Conservation (phyloP, 345 rosid species). For the Ricinus communis region DNA sequence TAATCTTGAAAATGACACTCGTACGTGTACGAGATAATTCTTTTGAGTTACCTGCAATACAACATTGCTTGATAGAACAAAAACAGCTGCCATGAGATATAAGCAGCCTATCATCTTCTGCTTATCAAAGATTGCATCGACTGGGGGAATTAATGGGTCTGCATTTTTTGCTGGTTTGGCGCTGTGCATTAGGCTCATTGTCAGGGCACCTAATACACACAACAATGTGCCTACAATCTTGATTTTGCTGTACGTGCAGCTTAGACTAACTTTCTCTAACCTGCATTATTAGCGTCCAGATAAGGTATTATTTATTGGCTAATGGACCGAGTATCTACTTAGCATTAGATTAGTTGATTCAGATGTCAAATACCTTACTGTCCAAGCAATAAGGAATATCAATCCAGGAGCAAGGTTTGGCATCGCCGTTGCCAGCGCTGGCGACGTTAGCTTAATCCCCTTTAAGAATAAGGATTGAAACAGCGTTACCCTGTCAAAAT, state of each 20-base stretch:
- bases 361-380: slow-evolving; percentile 47
- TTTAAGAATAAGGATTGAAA: slow-evolving; percentile 71
- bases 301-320: too few species aligned
- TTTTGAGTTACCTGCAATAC: slow-evolving; percentile 73
- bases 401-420: slow-evolving; percentile 91
- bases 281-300: slow-evolving; percentile 47
- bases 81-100: slow-evolving; percentile 72
- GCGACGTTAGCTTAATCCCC: slow-evolving; percentile 81
- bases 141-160: neutral
- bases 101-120: slow-evolving; percentile 70
- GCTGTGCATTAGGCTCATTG: slow-evolving; percentile 83
- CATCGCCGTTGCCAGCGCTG: slow-evolving; percentile 96
- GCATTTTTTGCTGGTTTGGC: slow-evolving; percentile 30
- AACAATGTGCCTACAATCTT: slow-evolving; percentile 76
- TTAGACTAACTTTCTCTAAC: slow-evolving; percentile 70
- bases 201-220: slow-evolving; percentile 73
- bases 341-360: too few species aligned
- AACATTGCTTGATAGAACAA: slow-evolving; percentile 56
- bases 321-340: too few species aligned
- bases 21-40: too few species aligned
- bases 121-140: slow-evolving; percentile 33
- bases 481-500: slow-evolving; percentile 61
- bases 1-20: too few species aligned
- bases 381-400: slow-evolving; percentile 87
- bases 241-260: slow-evolving; percentile 69